phyloP scores from a whole-genome alignment of 2,329 filamentous ascomycete genomes.

The Bisporella sp. region DNA sequence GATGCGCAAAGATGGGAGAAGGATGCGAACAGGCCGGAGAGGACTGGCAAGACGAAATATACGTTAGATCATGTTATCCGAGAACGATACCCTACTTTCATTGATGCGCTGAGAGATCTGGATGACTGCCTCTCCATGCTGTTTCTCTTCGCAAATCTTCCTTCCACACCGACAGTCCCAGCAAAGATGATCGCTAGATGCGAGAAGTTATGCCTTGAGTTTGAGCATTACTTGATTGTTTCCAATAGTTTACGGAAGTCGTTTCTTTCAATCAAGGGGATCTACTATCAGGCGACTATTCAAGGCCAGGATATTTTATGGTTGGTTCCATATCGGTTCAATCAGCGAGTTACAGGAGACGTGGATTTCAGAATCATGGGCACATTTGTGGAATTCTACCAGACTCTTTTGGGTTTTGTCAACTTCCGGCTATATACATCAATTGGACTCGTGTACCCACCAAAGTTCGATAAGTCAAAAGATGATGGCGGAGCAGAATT shows the following conservation, averaged over 20 bases:
- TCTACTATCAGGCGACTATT: conserved; percentile 97
- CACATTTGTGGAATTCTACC: conserved; percentile 98
- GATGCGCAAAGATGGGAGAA: conserved; percentile 81
- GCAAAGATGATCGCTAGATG: conserved; percentile 94
- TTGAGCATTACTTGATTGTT: conserved; percentile 94
- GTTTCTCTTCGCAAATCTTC: conserved; percentile 94
- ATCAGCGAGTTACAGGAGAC: conserved; percentile 87
- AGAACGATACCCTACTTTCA: conserved; percentile 95
- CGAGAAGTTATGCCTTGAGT: conserved; percentile 88
- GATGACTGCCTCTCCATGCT: conserved; percentile 97
- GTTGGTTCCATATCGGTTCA: conserved; percentile 97
- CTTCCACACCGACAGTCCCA: conserved; percentile 81
- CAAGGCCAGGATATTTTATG: conserved; percentile 95
- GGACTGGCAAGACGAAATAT: conserved; percentile 82
- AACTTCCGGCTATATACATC: conserved; percentile 94
- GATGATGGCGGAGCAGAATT: conserved; percentile 89
- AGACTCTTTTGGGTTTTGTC: conserved; percentile 88
- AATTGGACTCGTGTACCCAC: conserved; percentile 87
- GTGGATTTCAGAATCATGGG: conserved; percentile 99
- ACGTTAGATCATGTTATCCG: conserved; percentile 95
- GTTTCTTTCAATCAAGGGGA: conserved; percentile 97
- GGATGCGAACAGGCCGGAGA: conserved; percentile 83
- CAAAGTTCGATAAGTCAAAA: conserved; percentile 81
- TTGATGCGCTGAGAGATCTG: conserved; percentile 86
- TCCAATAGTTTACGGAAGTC: conserved; percentile 91